phyloP scores from a whole-genome alignment of 805 yeast genomes.

The Candida manassasensis region DNA sequence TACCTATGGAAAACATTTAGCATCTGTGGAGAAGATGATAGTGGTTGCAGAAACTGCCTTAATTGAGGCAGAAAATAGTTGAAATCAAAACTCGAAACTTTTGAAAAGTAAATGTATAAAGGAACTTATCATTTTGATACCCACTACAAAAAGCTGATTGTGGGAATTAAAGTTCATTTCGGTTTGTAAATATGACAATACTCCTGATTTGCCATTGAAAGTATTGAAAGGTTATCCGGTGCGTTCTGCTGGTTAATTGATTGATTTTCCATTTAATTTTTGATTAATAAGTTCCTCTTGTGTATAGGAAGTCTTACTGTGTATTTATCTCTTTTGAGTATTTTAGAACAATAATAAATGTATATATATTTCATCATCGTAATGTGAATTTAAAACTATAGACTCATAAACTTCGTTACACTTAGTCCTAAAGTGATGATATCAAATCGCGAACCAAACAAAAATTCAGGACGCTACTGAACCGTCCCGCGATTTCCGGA shows the following conservation, averaged over 20 bases:
- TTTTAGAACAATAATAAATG: conserved; percentile 5
- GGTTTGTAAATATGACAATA: not conserved
- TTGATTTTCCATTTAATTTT: not conserved
- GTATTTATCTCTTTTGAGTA: conserved; percentile 2
- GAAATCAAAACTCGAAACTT: not conserved
- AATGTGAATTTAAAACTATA: not conserved
- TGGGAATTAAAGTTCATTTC: not conserved
- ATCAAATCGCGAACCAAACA: too few relatives aligned
- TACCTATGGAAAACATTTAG: conserved; percentile 75
- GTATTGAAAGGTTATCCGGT: not conserved
- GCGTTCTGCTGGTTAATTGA: not conserved
- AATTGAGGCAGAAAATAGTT: conserved; percentile 31
- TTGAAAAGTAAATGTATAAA: too few relatives aligned
- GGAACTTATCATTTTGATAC: not conserved
- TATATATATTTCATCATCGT: conserved; percentile 3
- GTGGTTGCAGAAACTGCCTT: conserved; percentile 49
- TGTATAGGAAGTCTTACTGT: conserved; percentile 5
- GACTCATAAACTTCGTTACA: not conserved
- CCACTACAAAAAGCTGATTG: too few relatives aligned
- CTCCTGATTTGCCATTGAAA: not conserved
- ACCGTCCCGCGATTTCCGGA: too few relatives aligned
- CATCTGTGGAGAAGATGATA: conserved; percentile 72
- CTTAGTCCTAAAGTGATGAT: too few relatives aligned
- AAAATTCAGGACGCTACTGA: too few relatives aligned
- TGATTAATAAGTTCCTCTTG: conserved; percentile 4